Evolutionary conservation across 805 yeast genomes (phyloP).

Genomic region (Candida tibetensis): DNA sequence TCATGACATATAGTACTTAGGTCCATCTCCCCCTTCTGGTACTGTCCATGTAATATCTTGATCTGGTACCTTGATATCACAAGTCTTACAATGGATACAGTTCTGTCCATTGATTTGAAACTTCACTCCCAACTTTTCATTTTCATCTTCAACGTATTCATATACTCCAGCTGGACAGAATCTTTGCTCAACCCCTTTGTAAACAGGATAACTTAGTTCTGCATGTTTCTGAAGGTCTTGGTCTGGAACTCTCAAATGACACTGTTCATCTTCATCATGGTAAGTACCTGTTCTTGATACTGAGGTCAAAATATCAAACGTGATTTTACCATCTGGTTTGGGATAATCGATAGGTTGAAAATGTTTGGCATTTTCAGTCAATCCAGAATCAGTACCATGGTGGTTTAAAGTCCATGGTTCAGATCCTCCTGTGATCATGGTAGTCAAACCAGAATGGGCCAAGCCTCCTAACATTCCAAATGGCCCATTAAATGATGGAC

Average conservation of each 20-base stretch:
- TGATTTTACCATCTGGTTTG: slow-evolving; percentile 90
- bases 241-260: slow-evolving; percentile 68
- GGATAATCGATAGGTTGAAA: slow-evolving; percentile 80
- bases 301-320: slow-evolving; percentile 91
- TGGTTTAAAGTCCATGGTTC: slow-evolving; percentile 87
- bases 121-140: slow-evolving; percentile 58
- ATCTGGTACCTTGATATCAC: slow-evolving; percentile 94
- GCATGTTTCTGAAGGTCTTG: slow-evolving; percentile 70
- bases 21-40: slow-evolving; percentile 99
- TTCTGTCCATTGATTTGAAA: slow-evolving; percentile 95
- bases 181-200: slow-evolving; percentile 81
- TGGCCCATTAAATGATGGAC: slow-evolving; percentile 83
- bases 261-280: slow-evolving; percentile 91
- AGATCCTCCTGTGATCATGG: slow-evolving; percentile 72
- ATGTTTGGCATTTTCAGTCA: slow-evolving; percentile 65
- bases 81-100: slow-evolving; percentile 97
- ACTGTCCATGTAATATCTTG: slow-evolving; percentile 95
- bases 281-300: slow-evolving; percentile 95
- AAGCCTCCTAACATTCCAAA: slow-evolving; percentile 83
- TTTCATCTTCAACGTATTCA: slow-evolving; percentile 78
- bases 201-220: slow-evolving; percentile 64
- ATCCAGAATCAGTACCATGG: slow-evolving; percentile 64
- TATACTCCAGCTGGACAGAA: slow-evolving; percentile 99
- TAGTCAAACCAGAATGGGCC: slow-evolving; percentile 77
- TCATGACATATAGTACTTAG: slow-evolving; percentile 90